Evolutionary conservation across 768 basidiomycete genomes (phyloP).

Genomic region (Rubroboletus pulcherrimus): DNA sequence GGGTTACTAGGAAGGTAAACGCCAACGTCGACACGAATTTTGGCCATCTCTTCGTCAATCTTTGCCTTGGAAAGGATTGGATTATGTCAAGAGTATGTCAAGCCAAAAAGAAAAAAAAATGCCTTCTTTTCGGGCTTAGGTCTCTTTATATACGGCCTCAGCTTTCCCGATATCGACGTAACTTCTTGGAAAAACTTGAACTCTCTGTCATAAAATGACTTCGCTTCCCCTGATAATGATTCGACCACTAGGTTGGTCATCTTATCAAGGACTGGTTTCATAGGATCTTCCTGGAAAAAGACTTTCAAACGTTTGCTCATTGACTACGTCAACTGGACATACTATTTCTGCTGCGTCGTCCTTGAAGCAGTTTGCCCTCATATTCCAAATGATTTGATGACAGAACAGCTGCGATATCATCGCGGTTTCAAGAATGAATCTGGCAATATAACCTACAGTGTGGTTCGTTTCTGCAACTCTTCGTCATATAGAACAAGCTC

Average conservation of each 20-base stretch:
- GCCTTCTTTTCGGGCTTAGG: slow-evolving; percentile 97
- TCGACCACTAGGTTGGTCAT: slow-evolving; percentile 79
- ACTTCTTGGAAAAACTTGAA: slow-evolving; percentile 95
- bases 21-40: slow-evolving; percentile 88
- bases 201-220: slow-evolving; percentile 88
- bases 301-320: not conserved
- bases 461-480: not conserved
- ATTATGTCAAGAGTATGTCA: not conserved
- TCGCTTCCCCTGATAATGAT: slow-evolving; percentile 85
- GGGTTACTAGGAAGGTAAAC: slow-evolving; percentile 98
- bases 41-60: slow-evolving; percentile 99
- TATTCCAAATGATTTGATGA: slow-evolving; percentile 99
- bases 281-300: slow-evolving; percentile 72
- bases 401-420: slow-evolving; percentile 98
- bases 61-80: slow-evolving; percentile 61
- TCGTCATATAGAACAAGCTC: slow-evolving; percentile 15
- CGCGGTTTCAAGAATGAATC: slow-evolving; percentile 95
- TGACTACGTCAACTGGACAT: slow-evolving; percentile 22
- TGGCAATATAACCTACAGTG: slow-evolving; percentile 78
- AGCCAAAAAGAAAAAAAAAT: not conserved
- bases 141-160: slow-evolving; percentile 95
- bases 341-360: slow-evolving; percentile 87
- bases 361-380: slow-evolving; percentile 97
- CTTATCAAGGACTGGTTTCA: slow-evolving; percentile 92
- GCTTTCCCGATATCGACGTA: slow-evolving; percentile 95